Evolutionary conservation across 106 monocot genomes (phyloP).

Genomic region (Acorus gramineus): DNA sequence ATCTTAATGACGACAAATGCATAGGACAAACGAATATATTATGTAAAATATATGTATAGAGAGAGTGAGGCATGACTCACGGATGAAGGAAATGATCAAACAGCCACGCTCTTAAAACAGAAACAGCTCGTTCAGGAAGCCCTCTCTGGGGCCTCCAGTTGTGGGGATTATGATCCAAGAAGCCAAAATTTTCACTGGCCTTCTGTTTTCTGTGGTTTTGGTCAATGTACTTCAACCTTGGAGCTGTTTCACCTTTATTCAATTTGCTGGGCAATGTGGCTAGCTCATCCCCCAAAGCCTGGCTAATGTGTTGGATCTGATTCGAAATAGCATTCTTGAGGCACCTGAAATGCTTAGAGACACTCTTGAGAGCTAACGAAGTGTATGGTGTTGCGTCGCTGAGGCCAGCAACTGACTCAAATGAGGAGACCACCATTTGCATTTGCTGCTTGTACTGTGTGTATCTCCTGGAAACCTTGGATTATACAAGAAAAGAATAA

Average conservation of each 20-base stretch:
- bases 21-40: too few species aligned
- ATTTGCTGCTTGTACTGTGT: constrained; percentile 77
- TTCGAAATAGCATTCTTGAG: constrained; percentile 39
- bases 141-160: constrained; percentile 65
- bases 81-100: constrained; percentile 76
- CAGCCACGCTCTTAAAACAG: constrained; percentile 51
- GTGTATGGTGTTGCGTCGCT: constrained; percentile 50
- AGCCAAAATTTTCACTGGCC: constrained; percentile 18
- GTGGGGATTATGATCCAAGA: constrained; percentile 35
- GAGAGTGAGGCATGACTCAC: constrained; percentile 22
- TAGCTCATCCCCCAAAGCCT: constrained; percentile 34
- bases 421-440: constrained; percentile 63
- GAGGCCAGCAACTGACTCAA: constrained; percentile 51
- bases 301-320: constrained; percentile 41
- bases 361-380: constrained; percentile 40
- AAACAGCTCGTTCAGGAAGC: constrained; percentile 51
- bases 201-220: constrained; percentile 20
- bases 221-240: constrained; percentile 22
- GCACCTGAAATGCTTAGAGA: constrained; percentile 48
- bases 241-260: constrained; percentile 3
- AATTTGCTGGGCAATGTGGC: constrained; percentile 19
- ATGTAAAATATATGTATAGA: neutral
- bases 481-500: neutral
- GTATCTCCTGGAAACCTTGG: constrained; percentile 57
- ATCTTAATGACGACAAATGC: too few species aligned